Conservation (phyloP, 225 moss, liverwort and hornwort species). For the Marchantia polymorpha region DNA sequence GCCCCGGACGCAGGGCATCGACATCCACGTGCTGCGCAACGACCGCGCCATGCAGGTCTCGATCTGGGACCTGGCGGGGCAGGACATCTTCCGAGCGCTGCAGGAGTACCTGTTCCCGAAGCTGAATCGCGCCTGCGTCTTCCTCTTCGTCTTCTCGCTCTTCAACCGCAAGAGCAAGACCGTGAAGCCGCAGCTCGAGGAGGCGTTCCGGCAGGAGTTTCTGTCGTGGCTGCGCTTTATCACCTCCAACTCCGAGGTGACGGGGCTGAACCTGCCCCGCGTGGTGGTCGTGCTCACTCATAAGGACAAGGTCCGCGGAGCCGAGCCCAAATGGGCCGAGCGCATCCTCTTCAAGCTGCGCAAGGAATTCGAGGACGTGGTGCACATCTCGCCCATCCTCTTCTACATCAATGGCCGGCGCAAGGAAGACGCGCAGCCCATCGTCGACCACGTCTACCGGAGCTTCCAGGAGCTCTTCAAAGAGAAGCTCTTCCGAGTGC, state of each 20-base stretch:
- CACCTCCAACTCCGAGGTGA: constrained; percentile 21
- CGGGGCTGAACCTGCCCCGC: constrained; percentile 20
- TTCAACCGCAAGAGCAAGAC: constrained; percentile 14
- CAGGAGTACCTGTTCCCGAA: constrained; percentile 32
- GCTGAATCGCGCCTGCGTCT: constrained; percentile 27
- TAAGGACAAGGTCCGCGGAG: constrained; percentile 15
- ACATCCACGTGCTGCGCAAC: constrained; percentile 25
- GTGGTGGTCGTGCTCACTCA: constrained; percentile 23
- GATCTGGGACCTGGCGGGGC: constrained; percentile 34
- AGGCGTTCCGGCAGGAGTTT: constrained; percentile 13
- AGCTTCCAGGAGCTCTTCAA: constrained; percentile 21
- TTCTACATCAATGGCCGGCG: constrained; percentile 23
- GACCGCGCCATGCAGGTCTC: constrained; percentile 26
- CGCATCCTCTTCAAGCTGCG: constrained; percentile 17
- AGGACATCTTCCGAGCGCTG: constrained; percentile 30
- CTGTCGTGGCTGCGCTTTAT: constrained; percentile 24
- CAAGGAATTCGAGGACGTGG: constrained; percentile 18
- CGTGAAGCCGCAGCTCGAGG: constrained; percentile 18
- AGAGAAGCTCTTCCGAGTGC: constrained; percentile 18
- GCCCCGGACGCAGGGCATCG: constrained; percentile 25
- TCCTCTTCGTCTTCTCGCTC: constrained; percentile 25
- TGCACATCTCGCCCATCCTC: constrained; percentile 14
- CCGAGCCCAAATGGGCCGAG: constrained; percentile 18
- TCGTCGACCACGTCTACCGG: constrained; percentile 16
- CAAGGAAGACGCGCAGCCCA: constrained; percentile 21